Base-by-base conservation (phyloP, 805 yeast genomes). In the Candida arabinofermentans region DNA sequence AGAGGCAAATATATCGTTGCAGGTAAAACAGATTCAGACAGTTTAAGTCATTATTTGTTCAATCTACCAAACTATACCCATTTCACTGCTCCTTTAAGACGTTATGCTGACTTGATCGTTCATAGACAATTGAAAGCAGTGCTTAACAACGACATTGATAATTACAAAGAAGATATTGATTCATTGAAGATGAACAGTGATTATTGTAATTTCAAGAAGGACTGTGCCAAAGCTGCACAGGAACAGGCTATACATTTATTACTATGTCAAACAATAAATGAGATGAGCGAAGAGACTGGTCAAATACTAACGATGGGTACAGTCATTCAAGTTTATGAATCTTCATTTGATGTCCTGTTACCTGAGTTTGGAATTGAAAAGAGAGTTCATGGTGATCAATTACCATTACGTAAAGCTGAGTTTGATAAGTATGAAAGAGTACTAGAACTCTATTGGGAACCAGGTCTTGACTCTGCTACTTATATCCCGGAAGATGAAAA, bases 361-460 rank as follows among this genome's bases (percentile, higher is more conserved):
- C 96, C 96, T 2, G 96, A 88, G 50, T 84, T 89, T 66, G 97
- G 97, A 34, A 85, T 90, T 53, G 97, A 90, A 60, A 90, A 90
- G 64, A 75, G 97, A 56, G 96, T 90, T 18, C 99, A 93, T 58
- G 97, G 98, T 22, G 99, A 93, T 65, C 98, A 93, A 65, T 70
- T 93, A 42, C 98, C 98, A 9, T 70, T 91, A 48, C 78, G 78
- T 19, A 90, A 89, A 62, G 98, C 97, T 5, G 98, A 93, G 62
- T 93, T 85, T 61, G 90, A 86, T 61, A 85, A 83, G 58, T 55
- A 59, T 14, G 67, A 74, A 31, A 74, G 87, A 34, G 65, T 79
- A 8, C 71, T 91, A 55, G 96, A 91, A 59, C 69, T 91, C 37
- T 88, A 77, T 58, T 91, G 99, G 99, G 95, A 88, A 62, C 79